Conservation (phyloP, 805 yeast species). For the Suhomyces vadensis region DNA sequence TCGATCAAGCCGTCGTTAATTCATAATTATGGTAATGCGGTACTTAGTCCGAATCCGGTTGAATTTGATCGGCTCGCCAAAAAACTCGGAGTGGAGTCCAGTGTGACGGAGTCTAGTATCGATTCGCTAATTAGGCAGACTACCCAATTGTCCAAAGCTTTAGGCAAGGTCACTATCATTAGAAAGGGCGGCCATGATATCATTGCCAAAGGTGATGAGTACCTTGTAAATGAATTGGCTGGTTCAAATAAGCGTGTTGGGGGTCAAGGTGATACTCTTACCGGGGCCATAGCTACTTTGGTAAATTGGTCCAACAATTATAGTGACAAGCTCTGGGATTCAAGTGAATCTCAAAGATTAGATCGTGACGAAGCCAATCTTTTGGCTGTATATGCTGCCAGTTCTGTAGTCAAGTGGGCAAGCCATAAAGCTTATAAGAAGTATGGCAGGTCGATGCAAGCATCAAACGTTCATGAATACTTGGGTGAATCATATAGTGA, state of each 20-base stretch:
- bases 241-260: constrained; percentile 87
- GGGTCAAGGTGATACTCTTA: constrained; percentile 94
- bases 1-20: constrained; percentile 57
- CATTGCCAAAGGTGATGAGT: constrained; percentile 52
- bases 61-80: constrained; percentile 73
- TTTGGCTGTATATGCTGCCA: constrained; percentile 72
- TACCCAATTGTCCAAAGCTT: constrained; percentile 40
- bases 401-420: constrained; percentile 64
- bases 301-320: constrained; percentile 78
- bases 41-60: constrained; percentile 86
- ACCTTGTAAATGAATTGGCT: constrained; percentile 43
- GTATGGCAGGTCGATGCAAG: constrained; percentile 78
- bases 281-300: constrained; percentile 83
- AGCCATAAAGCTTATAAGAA: constrained; percentile 62
- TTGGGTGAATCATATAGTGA: constrained; percentile 65
- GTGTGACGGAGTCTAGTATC: constrained; percentile 8
- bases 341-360: constrained; percentile 3
- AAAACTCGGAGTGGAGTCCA: constrained; percentile 40
- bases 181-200: constrained; percentile 73
- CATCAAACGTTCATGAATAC: constrained; percentile 72
- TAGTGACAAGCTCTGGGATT: constrained; percentile 56
- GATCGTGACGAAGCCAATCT: constrained; percentile 29
- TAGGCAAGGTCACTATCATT: constrained; percentile 63
- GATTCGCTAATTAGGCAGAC: constrained; percentile 6
- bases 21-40: constrained; percentile 55